Percentiles rank a stretch among this genome's conserved stretches.
These are phyloP conservation scores for Colletotrichum sublineola DNA, from an alignment of 2,329 filamentous ascomycete species.

Conservation along the genomic window DNA sequence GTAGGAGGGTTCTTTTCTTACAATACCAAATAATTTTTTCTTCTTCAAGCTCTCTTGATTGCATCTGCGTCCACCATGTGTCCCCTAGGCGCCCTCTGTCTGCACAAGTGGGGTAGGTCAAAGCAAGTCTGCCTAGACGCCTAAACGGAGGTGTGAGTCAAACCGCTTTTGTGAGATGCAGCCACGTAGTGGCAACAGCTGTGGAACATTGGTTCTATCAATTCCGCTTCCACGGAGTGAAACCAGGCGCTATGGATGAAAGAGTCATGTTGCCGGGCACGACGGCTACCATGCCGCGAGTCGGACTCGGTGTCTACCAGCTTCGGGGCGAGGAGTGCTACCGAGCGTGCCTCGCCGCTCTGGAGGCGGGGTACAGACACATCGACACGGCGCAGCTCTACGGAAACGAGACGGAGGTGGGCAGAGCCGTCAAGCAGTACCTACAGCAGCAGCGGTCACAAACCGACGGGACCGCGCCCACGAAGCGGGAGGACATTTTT, in stretches of 20 bases:
- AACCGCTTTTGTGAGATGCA: background rate
- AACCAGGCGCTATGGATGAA: slow-evolving; percentile 29
- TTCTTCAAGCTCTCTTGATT: background rate
- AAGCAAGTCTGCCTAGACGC: background rate
- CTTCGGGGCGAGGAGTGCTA: slow-evolving; percentile 67
- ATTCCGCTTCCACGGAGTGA: background rate
- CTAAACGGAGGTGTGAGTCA: background rate
- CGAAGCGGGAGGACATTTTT: slow-evolving; percentile 70
- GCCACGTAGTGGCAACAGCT: background rate
- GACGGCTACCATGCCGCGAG: slow-evolving; percentile 65
- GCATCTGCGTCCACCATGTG: background rate
- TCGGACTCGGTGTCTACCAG: slow-evolving; percentile 81
- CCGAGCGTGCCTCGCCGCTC: slow-evolving; percentile 69
- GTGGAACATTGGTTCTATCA: background rate
- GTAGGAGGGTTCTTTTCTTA: background rate
- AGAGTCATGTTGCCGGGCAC: slow-evolving; percentile 47
- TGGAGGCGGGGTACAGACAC: slow-evolving; percentile 71
- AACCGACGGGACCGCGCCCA: too few species aligned
- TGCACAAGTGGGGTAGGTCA: slow-evolving; percentile 11
- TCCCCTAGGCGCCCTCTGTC: background rate
- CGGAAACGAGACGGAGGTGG: slow-evolving; percentile 76
- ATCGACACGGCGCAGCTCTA: slow-evolving; percentile 76
- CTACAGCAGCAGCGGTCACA: slow-evolving; percentile 55
- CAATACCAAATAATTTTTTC: slow-evolving; percentile 5
- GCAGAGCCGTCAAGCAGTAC: slow-evolving; percentile 69